Evolutionary conservation across 805 yeast genomes (phyloP), one percentile per base, ranked within the genome.

Genomic region (Lipomyces anomalus): DNA sequence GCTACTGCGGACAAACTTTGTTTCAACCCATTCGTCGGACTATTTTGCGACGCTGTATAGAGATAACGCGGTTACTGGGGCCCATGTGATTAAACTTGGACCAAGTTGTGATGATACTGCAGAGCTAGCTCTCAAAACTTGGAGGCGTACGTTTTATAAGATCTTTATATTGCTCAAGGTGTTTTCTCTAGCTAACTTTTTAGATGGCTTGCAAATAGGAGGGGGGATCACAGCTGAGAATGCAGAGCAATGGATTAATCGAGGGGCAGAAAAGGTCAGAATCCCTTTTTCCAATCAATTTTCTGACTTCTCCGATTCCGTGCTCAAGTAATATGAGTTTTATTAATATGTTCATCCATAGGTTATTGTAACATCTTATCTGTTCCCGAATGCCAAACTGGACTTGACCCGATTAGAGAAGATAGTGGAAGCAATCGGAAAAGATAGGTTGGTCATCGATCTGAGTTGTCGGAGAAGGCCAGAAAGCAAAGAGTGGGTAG

Each of bases 51-150:
- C 72, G 9, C 67, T 92, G 33, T 92, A 92, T 67, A 70, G 67
- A 42, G 64, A 70, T 1, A 67, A 80, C 60, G 45, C 69, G 3
- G 77, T 92, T 1, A 43, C 49, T 0, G 95, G 97, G 1, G 84
- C 95, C 32, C 98, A 92, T 68, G 95, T 92, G 22, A 92, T 92
- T 58, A 90, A 92, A 63, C 70, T 92, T 5, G 98, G 98, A 0
- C 76, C 78, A 1, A 78, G 75, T 30, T 90, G 94, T 60, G 95
- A 89, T 53, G 71, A 61, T 3, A 95, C 95, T 1, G 98, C 98
- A 0, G 59, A 67, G 35, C 76, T 76, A 39, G 97, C 97, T 0
- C 64, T 90, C 29, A 45, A 59, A 11, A 72, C 82, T 1, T 86
- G 95, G 87, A 95, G 94, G 0, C 42, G 56, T 46, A 22, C 6